phyloP scores from a whole-genome alignment of 139 green algal species.

The Astrephomene gubernaculifera region DNA sequence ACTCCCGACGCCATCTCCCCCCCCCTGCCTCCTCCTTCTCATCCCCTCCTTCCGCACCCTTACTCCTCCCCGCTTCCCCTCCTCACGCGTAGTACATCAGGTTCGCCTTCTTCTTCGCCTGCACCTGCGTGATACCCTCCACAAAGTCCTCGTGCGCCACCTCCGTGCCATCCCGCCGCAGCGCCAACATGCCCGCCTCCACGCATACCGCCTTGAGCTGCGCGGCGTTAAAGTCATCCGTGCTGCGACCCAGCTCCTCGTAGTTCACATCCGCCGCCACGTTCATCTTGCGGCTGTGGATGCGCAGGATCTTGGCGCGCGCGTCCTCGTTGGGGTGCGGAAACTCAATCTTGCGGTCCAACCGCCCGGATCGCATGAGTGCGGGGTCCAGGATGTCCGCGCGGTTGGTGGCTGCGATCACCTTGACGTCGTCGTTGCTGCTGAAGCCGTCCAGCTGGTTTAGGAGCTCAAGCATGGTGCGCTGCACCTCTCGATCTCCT shows the following conservation, averaged over 20 bases:
- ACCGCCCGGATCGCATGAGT: constrained; percentile 93
- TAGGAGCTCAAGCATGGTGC: constrained; percentile 98
- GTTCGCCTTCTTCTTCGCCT: constrained; percentile 99
- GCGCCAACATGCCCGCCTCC: constrained; percentile 98
- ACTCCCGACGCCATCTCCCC: too few species aligned
- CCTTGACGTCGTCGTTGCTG: constrained; percentile 91
- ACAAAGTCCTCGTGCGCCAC: constrained; percentile 99
- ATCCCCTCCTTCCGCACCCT: too few species aligned
- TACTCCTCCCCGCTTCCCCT: too few species aligned
- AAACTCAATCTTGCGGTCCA: constrained; percentile 99
- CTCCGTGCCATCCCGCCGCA: constrained; percentile 93
- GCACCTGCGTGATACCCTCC: constrained; percentile 97
- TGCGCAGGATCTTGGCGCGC: constrained; percentile 96
- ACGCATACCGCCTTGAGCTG: constrained; percentile 93
- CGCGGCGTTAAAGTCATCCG: constrained; percentile 99
- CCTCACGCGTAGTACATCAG: constrained; percentile 93
- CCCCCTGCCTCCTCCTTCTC: too few species aligned
- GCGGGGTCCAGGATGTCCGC: constrained; percentile 99
- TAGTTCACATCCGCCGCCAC: constrained; percentile 93
- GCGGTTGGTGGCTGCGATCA: constrained; percentile 99
- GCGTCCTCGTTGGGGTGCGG: constrained; percentile 98
- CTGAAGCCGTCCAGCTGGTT: constrained; percentile 98
- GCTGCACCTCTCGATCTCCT: constrained; percentile 96
- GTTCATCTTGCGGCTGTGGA: constrained; percentile 82
- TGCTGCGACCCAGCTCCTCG: constrained; percentile 96